Base-by-base conservation (phyloP, 2,329 filamentous ascomycete genomes). In the Sclerotinia minor region DNA sequence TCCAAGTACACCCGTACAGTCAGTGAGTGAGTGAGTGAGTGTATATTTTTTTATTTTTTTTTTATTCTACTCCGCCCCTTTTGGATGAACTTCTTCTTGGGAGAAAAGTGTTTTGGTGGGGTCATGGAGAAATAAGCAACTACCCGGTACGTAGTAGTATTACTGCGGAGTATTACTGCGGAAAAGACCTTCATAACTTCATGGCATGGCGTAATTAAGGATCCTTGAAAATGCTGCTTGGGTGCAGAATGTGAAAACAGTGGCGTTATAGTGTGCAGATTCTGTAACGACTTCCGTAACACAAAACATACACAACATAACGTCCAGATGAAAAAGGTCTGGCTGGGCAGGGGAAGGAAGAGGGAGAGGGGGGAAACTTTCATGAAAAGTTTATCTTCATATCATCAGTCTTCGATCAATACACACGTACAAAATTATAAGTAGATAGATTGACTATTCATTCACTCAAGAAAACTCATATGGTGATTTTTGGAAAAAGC, bases 191-290 rank as follows among this genome's bases (percentile, higher is more conserved):
- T 32, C 35, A 35, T 35, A 8, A 13, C 6, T 32, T 60, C 19
- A 38, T 38, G 53, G 53, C 58, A 35, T 35, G 44, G 57, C 57
- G 57, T 24, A 32, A n/a, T n/a, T n/a, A n/a, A 60, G 44, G 32
- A 35, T 60, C 26, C 57, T 60, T 2, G 55, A 24, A 44, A 44
- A 44, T 5, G 19, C 24, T 19, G 8, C 15, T 13, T n/a, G 24
- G 3, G 26, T 53, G 57, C n/a, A 32, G 9, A 32, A 29, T 44
- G 26, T 47, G 41, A n/a, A 60, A 9, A 47, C 13, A 8, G 57
- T 13, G 57, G 57, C 41, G 57, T 59, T 3, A 5, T 15, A 0
- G 2, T 21, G n/a, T 59, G 41, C 58, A 60, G 58, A 49, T 60
- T 60, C 21, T 60, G 44, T 24, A 35, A 47, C 58, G 7, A 24